phyloP scores from a whole-genome alignment of 23 red algal genomes.

The Gracilaria caudata region DNA sequence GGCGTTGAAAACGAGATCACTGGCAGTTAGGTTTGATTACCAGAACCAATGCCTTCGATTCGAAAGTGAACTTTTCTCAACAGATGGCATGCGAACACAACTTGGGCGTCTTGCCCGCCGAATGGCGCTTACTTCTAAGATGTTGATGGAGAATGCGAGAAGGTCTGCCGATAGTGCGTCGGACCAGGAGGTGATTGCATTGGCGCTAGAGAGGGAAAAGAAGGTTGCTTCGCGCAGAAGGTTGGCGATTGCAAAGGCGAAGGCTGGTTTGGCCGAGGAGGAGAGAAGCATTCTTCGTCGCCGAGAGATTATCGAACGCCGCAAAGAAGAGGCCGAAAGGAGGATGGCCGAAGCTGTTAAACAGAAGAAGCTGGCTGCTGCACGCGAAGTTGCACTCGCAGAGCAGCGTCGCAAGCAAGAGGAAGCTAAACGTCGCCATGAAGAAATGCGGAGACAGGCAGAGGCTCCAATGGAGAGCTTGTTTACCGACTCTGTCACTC shows the following conservation, averaged over 20 bases:
- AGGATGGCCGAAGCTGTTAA: conserved; percentile 65
- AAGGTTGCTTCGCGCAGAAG: conserved; percentile 53
- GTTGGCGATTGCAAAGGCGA: conserved; percentile 54
- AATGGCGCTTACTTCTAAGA: conserved; percentile 67
- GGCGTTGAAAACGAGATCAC: conserved; percentile 79
- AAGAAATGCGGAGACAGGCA: conserved; percentile 85
- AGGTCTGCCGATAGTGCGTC: conserved; percentile 54
- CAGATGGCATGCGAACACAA: conserved; percentile 78
- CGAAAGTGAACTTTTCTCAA: conserved; percentile 72
- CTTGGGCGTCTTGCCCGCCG: conserved; percentile 70
- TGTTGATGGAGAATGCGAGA: conserved; percentile 57
- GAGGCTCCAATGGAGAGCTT: conserved; percentile 66
- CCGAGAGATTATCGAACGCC: conserved; percentile 72
- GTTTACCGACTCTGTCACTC: conserved; percentile 25
- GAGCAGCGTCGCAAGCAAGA: conserved; percentile 86
- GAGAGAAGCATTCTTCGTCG: conserved; percentile 67
- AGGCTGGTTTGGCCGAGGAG: conserved; percentile 62
- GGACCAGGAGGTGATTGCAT: conserved; percentile 49
- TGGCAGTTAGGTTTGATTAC: conserved; percentile 91
- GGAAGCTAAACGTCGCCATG: conserved; percentile 79
- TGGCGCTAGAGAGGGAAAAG: conserved; percentile 63
- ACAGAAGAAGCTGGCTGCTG: conserved; percentile 81
- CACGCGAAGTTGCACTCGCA: conserved; percentile 48
- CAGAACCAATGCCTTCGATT: conserved; percentile 82
- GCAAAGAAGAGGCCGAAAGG: conserved; percentile 80